phyloP scores from a whole-genome alignment of 2,329 filamentous ascomycete genomes.

The Aspergillus jensenii region DNA sequence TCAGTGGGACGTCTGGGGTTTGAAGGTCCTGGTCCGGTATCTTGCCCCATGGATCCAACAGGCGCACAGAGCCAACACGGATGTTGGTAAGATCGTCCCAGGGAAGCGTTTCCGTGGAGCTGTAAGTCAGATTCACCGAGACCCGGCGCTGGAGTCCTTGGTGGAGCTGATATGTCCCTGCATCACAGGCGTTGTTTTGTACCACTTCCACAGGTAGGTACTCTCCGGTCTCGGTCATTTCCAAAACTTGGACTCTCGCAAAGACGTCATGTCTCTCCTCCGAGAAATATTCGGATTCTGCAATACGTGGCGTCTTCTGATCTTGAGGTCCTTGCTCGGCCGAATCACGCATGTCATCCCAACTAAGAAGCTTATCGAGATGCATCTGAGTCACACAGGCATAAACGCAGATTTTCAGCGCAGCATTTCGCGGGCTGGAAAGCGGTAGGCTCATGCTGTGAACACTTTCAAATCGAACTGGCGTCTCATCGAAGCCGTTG shows the following conservation, averaged over 20 bases:
- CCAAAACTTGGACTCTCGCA: slow-evolving; percentile 81
- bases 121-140: slow-evolving; percentile 84
- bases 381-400: slow-evolving; percentile 90
- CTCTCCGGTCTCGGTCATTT: slow-evolving; percentile 85
- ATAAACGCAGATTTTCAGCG: slow-evolving; percentile 84
- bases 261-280: slow-evolving; percentile 95
- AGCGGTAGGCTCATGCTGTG: slow-evolving; percentile 96
- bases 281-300: slow-evolving; percentile 88
- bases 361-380: slow-evolving; percentile 93
- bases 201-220: slow-evolving; percentile 92
- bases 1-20: slow-evolving; percentile 72
- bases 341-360: slow-evolving; percentile 95
- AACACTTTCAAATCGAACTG: slow-evolving; percentile 93
- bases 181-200: slow-evolving; percentile 78
- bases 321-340: slow-evolving; percentile 57
- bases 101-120: slow-evolving; percentile 80
- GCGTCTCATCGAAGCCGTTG: slow-evolving; percentile 85
- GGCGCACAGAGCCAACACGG: slow-evolving; percentile 75
- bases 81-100: slow-evolving; percentile 82
- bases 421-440: slow-evolving; percentile 70
- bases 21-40: slow-evolving; percentile 73
- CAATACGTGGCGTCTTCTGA: slow-evolving; percentile 67
- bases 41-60: slow-evolving; percentile 83
- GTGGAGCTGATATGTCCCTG: slow-evolving; percentile 91
- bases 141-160: slow-evolving; percentile 90